Conservation (phyloP, 305 asterid species). For the Solanum hybrid region DNA sequence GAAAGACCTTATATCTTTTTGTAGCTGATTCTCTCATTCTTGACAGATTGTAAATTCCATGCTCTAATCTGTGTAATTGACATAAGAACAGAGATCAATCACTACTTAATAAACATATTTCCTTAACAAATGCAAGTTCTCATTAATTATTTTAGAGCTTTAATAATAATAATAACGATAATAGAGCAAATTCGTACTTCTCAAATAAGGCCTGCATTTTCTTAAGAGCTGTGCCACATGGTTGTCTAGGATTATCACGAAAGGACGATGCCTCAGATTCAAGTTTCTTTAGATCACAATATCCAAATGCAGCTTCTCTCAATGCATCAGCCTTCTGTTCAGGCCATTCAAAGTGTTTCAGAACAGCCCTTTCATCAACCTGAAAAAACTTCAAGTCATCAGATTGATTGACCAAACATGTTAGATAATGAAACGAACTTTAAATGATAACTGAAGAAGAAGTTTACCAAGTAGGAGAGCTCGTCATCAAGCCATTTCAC, state of each 20-base stretch:
- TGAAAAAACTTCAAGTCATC: constrained; percentile 9
- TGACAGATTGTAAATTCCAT: constrained; percentile 72
- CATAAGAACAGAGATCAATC: neutral
- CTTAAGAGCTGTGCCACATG: constrained; percentile 67
- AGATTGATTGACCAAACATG: neutral
- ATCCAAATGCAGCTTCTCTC: constrained; percentile 96
- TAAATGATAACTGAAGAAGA: too few relatives aligned
- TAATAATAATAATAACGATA: neutral
- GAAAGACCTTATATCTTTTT: constrained; percentile 56
- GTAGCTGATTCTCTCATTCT: constrained; percentile 87
- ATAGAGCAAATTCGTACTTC: constrained; percentile 35
- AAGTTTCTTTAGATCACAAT: constrained; percentile 79
- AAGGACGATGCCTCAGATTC: constrained; percentile 66
- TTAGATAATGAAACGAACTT: neutral
- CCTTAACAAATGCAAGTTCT: neutral
- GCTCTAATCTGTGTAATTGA: constrained; percentile 63
- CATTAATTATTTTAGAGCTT: neutral
- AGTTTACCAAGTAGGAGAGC: constrained; percentile 74
- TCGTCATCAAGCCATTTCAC: constrained; percentile 99
- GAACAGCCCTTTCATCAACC: constrained; percentile 98
- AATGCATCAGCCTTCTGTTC: constrained; percentile 92
- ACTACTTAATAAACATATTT: neutral
- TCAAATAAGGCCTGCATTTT: constrained; percentile 87
- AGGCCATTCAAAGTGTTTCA: constrained; percentile 96
- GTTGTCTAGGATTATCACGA: constrained; percentile 70